Base-by-base conservation (phyloP, 805 yeast species). In the Myxozyma monticola region DNA sequence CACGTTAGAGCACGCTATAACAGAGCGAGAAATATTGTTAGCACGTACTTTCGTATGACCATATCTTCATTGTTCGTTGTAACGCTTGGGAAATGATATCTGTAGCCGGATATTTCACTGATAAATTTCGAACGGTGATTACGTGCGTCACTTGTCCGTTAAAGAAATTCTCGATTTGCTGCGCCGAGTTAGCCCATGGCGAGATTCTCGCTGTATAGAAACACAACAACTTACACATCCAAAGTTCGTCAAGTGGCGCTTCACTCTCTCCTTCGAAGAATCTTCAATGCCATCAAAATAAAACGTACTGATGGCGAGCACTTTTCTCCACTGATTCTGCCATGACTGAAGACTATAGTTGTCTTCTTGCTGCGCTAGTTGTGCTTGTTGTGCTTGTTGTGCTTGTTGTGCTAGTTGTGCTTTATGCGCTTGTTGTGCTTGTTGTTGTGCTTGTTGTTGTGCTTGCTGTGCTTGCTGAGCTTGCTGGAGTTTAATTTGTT, bases 71-170 rank as follows among this genome's bases (percentile, higher is more conserved):
- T 53, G 79, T 80, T 45, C 75, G 76, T 42, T 72, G 73, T 28
- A 70, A 66, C 4, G 90, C 95, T 55, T 80, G 76, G 45, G 77
- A 73, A 59, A 88, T 77, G 7, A 88, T 80, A 65, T 90, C 95
- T 51, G 68, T 63, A 57, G 51, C 29, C 15, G 61, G 54, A 63
- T 82, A 78, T 10, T 65, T 73, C 35, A 60, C 63, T 25, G 73
- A 66, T 65, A 71, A 70, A 42, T 74, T 64, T 52, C 96, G 74
- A 57, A 82, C 75, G 12, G 93, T 81, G 20, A 91, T 79, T 24
- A 91, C 89, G 45, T 89, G 87, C 10, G 96, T 87, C 56, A 76
- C 86, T 29, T 73, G 74, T 31, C 71, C 65, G 59, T 80, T 82
- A 60, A 81, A 84, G 59, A 83, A 84, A 9, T 75, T 74, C 39